Evolutionary conservation across 1,139 yeast species (phyloP), one percentile per base, ranked within the genome.

Genomic region (Kluyveromyces sp.): DNA sequence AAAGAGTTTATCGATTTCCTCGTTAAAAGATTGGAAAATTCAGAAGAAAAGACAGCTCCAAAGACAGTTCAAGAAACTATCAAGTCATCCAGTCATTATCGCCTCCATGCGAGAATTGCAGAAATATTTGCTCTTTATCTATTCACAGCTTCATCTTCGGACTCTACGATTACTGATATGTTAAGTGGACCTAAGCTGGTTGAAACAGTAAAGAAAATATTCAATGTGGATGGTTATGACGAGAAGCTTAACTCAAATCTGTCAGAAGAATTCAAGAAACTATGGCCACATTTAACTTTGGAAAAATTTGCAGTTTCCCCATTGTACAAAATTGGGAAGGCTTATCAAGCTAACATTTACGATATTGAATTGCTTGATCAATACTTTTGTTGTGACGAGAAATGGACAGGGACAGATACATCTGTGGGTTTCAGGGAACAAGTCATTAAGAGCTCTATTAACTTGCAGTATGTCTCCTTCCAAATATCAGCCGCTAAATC

Each of bases 51-150:
- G 3, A 49, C 52, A 3, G 48, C 53, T 4, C 34, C 53, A 5
- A 51, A 46, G 4, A 44, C 57, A 3, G 47, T 48, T 27, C 56
- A 61, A 2, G 59, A 64, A 3, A 64, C 66, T 46, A 67, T 77
- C 21, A 66, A 70, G n/a, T 65, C 69, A 15, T 79, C 83, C 45
- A 79, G 81, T 55, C 75, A 76, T 45, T 73, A 77, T 53, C 77
- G 77, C 47, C 66, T 83, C 43, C 69, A 80, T 3, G 78, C 95
- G 0, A 79, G 82, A 55, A 77, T 86, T 21, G 77, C 86, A 3
- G 92, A 85, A 55, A 80, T 88, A 7, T 71, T 88, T 50, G 88
- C 96, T 0, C 70, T 87, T 36, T 77, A 83, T 48, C 66, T 86
- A 34, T 86, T 80, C 65, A 81, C 87, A 1, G 72, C 82, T 1